phyloP scores from a whole-genome alignment of 2,329 filamentous ascomycete genomes.

The Aspergillus novoparasiticus region DNA sequence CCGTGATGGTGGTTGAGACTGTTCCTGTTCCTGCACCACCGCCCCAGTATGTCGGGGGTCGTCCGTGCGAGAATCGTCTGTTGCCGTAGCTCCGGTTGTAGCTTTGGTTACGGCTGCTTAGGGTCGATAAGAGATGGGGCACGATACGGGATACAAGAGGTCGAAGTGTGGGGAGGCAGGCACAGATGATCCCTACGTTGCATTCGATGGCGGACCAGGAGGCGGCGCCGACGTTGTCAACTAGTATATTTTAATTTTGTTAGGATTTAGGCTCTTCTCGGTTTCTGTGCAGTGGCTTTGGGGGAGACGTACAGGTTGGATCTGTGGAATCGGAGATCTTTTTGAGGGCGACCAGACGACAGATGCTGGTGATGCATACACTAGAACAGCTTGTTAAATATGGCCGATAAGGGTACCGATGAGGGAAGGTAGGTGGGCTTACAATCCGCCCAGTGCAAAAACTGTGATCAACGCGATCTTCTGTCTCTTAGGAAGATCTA shows the following conservation, averaged over 20 bases:
- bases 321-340: slow-evolving; percentile 35
- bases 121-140: slow-evolving; percentile 32
- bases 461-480: slow-evolving; percentile 45
- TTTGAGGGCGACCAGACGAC: slow-evolving; percentile 36
- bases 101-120: slow-evolving; percentile 23
- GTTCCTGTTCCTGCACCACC: slow-evolving; percentile 20
- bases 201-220: slow-evolving; percentile 45
- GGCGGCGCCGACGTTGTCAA: slow-evolving; percentile 38
- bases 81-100: slow-evolving; percentile 20
- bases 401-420: background rate
- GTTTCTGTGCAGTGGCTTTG: background rate
- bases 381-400: slow-evolving; percentile 15
- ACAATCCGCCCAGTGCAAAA: slow-evolving; percentile 46
- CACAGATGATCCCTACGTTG: slow-evolving; percentile 45
- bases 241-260: slow-evolving; percentile 13
- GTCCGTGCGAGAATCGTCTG: slow-evolving; percentile 17
- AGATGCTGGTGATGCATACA: slow-evolving; percentile 39
- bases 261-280: no score
- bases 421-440: background rate
- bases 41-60: slow-evolving; percentile 29
- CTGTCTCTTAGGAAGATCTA: slow-evolving; percentile 47
- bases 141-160: slow-evolving; percentile 36
- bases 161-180: slow-evolving; percentile 44
- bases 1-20: slow-evolving; percentile 29
- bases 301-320: slow-evolving; percentile 34